Base-by-base conservation (phyloP, 768 basidiomycete species). In the Gelatoporia subvermispora region DNA sequence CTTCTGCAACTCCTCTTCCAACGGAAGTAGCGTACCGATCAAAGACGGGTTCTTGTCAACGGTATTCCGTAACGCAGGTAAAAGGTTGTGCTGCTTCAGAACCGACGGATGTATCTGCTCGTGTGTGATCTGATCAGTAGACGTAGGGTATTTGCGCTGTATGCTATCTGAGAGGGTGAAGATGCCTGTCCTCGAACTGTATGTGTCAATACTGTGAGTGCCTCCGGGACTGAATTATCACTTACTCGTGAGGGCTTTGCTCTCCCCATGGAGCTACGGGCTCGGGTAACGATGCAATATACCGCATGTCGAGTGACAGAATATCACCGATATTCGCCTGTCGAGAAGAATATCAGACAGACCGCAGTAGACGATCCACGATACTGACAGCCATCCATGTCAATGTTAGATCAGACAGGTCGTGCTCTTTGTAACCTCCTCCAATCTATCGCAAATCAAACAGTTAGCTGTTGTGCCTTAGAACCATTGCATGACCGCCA, bases 361-460 rank as follows among this genome's bases (percentile, higher is more conserved):
- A n/a, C 35, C 40, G 23, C 17, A 35, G 10, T 2, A 17, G 40
- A 34, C 22, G 35, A n/a, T 18, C 18, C 4, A 34, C 34, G 5
- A n/a, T 13, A 70, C 76, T 31, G 56, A 83, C 81, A 45, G 71
- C 72, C 79, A 85, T 83, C 83, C 82, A 84, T 37, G 66, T 64
- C 43, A 88, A 66, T 13, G 80, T 74, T 21, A 87, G 38, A 57
- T 86, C 83, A 0, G 85, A 73, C 23, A 88, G 62, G 55, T 88
- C 86, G 60, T 85, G 85, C 38, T 78, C 70, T 23, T 71, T 60
- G 63, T 79, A 88, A 35, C 86, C 85, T 22, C 86, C 86, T 15
- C 85, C 85, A 40, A 84, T 75, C 85, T 87, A 35, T n/a, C n/a
- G n/a, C n/a, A 24, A 25, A 17, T 11, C 38, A 41, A 15, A 43